Percentiles rank a stretch among this genome's conserved stretches.
Evolutionary conservation across 2,329 filamentous ascomycete species (phyloP).

Genomic region (Hypoxylon sp.): DNA sequence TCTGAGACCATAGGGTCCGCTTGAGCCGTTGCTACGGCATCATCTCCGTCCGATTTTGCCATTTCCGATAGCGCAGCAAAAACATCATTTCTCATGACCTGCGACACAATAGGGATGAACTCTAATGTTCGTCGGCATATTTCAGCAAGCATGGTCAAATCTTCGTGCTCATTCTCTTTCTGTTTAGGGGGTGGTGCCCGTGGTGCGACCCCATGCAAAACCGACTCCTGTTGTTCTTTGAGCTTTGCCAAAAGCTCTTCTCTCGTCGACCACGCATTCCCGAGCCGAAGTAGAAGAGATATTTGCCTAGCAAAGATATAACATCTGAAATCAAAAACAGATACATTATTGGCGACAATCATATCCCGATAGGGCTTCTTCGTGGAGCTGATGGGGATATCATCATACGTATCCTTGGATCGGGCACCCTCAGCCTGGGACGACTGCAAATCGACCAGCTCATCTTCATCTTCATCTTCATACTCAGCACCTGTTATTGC

Average conservation of each 20-base stretch:
- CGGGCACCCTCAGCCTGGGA: slow-evolving; percentile 49
- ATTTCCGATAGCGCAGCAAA: slow-evolving; percentile 69
- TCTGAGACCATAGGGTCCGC: slow-evolving; percentile 61
- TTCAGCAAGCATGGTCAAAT: slow-evolving; percentile 85
- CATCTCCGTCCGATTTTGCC: slow-evolving; percentile 57
- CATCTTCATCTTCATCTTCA: slow-evolving; percentile 58
- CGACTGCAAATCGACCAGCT: slow-evolving; percentile 65
- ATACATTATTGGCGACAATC: slow-evolving; percentile 95
- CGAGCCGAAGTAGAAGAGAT: slow-evolving; percentile 82
- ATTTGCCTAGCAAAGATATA: slow-evolving; percentile 95
- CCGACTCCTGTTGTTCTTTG: slow-evolving; percentile 72
- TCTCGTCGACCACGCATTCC: slow-evolving; percentile 77
- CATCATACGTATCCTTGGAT: slow-evolving; percentile 62
- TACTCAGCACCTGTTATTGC: slow-evolving; percentile 58
- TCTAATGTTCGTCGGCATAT: slow-evolving; percentile 85
- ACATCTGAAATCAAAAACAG: slow-evolving; percentile 92
- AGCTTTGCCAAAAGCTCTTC: slow-evolving; percentile 75
- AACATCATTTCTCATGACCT: slow-evolving; percentile 85
- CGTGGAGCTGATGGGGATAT: slow-evolving; percentile 73
- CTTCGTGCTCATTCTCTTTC: slow-evolving; percentile 74
- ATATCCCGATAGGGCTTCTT: slow-evolving; percentile 90
- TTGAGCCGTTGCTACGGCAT: slow-evolving; percentile 47
- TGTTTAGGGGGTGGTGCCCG: slow-evolving; percentile 64
- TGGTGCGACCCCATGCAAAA: slow-evolving; percentile 70
- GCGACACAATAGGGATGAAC: slow-evolving; percentile 85